Evolutionary conservation across 768 basidiomycete species (phyloP).

Genomic region (Lyophyllum decastes): DNA sequence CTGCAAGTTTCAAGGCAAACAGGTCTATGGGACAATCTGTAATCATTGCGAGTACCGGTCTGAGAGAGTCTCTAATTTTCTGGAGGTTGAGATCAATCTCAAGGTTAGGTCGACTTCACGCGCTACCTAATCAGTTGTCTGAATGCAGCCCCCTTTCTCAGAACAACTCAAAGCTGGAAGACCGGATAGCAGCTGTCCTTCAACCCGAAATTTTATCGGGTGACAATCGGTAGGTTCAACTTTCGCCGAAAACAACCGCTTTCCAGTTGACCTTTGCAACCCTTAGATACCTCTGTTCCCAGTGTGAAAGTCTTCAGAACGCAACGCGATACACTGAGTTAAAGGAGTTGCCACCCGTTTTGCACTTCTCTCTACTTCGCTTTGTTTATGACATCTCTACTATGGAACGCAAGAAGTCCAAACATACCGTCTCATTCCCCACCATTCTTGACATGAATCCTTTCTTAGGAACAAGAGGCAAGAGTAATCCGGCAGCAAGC

Average conservation of each 20-base stretch:
- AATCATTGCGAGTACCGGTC: conserved; percentile 66
- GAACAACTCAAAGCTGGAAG: conserved; percentile 75
- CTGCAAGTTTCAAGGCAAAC: conserved; percentile 81
- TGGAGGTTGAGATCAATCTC: conserved; percentile 88
- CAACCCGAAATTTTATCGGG: conserved; percentile 73
- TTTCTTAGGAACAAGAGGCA: conserved; percentile 47
- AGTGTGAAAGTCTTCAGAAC: conserved; percentile 71
- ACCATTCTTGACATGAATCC: conserved; percentile 68
- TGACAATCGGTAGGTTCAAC: conserved; percentile 73
- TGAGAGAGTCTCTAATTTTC: conserved; percentile 70
- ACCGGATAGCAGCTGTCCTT: conserved; percentile 65
- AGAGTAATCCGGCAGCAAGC: conserved; percentile 10
- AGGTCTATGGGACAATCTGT: conserved; percentile 82
- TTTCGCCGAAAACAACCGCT: not conserved
- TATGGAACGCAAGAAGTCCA: conserved; percentile 86
- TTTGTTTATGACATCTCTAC: conserved; percentile 84
- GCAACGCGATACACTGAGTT: conserved; percentile 80
- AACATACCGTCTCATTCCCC: conserved; percentile 81
- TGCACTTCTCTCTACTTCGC: conserved; percentile 92
- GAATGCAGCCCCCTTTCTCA: conserved; percentile 24
- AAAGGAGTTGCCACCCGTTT: conserved; percentile 74
- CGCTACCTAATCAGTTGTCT: not conserved
- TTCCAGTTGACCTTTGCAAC: not conserved
- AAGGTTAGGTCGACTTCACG: conserved; percentile 43
- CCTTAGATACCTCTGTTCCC: conserved; percentile 76